Conservation (phyloP, 305 asterid species). For the Salvia sclarea region DNA sequence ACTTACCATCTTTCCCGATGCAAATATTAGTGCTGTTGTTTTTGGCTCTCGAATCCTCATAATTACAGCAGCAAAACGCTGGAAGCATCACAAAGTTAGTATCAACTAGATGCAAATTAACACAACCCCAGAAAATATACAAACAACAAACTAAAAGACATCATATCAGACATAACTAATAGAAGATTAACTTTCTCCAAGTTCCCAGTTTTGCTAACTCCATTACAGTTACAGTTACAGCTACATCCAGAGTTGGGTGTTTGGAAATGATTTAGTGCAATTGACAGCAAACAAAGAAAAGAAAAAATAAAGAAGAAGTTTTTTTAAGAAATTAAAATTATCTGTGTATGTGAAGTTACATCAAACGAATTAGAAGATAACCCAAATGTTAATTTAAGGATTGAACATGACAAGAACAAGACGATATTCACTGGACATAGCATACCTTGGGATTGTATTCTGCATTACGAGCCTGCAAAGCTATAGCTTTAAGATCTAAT, state of each 20-base stretch:
- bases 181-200: not conserved
- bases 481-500: constrained; percentile 79
- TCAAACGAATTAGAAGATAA: not conserved
- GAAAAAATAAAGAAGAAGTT: not conserved
- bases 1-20: constrained; percentile 88
- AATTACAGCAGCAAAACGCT: constrained; percentile 96
- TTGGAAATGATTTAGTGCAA: not conserved
- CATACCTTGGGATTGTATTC: constrained; percentile 79
- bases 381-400: not conserved
- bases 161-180: not conserved
- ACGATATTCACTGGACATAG: not conserved
- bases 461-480: constrained; percentile 82
- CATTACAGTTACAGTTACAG: constrained; percentile 4
- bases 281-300: not conserved
- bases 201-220: not conserved
- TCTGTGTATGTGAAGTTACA: not conserved
- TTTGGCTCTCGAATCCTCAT: constrained; percentile 90
- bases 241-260: not conserved
- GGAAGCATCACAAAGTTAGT: constrained; percentile 33
- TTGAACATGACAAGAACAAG: not conserved
- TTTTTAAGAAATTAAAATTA: not conserved
- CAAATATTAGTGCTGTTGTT: constrained; percentile 81
- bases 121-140: not conserved
- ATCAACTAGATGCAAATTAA: constrained; percentile 13
- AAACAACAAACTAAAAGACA: not conserved